Conservation (phyloP, 1,284 basidiomycete genomes). For the Cutaneotrichosporon dermatis region DNA sequence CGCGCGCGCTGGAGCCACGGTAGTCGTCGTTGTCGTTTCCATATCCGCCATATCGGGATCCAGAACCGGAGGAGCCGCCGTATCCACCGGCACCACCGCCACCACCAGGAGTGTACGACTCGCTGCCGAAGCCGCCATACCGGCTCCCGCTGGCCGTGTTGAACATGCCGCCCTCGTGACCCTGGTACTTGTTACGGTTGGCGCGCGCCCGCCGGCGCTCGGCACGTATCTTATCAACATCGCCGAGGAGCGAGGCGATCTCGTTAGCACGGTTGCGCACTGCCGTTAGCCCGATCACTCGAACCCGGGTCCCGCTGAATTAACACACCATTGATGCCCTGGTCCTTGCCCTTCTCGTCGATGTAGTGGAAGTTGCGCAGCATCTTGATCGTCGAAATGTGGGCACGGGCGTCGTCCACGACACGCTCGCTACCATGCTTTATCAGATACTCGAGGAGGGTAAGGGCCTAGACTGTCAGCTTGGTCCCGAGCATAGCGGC, state of each 20-base stretch:
- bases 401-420: constrained; percentile 92
- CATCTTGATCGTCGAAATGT: constrained; percentile 95
- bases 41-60: constrained; percentile 26
- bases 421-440: constrained; percentile 99
- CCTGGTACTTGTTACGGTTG: constrained; percentile 87
- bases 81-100: constrained; percentile 44
- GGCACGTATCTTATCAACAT: constrained; percentile 82
- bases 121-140: constrained; percentile 79
- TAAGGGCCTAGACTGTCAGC: constrained; percentile 61
- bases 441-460: constrained; percentile 89
- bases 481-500: neutral
- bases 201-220: constrained; percentile 89
- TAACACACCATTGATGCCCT: constrained; percentile 85
- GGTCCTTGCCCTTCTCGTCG: constrained; percentile 97
- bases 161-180: constrained; percentile 54
- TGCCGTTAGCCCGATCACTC: neutral
- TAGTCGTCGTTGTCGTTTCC: constrained; percentile 27
- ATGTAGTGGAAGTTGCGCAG: constrained; percentile 97
- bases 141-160: constrained; percentile 51
- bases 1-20: constrained; percentile 9
- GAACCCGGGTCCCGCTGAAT: no score
- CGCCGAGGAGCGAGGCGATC: constrained; percentile 78
- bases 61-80: constrained; percentile 4
- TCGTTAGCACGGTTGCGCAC: constrained; percentile 67
- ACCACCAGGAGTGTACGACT: constrained; percentile 55